A percentile compares a stretch with the other conserved stretches of the same genome.
phyloP scores from a whole-genome alignment of 768 basidiomycete genomes.

The Russula foetens region DNA sequence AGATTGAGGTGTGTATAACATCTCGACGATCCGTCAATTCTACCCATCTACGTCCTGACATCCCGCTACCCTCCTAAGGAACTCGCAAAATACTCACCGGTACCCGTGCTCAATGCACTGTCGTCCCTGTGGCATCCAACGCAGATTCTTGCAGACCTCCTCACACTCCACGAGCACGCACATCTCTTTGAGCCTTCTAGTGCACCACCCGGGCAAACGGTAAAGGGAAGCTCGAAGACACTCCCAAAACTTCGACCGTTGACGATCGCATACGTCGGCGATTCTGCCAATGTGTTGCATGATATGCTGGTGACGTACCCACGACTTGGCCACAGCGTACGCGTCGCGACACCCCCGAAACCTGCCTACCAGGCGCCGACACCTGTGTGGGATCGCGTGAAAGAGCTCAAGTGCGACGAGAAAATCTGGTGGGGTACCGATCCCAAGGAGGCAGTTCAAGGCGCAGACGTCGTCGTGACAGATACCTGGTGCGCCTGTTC shows the following conservation, averaged over 20 bases:
- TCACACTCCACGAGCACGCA: constrained; percentile 78
- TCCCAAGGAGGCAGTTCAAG: constrained; percentile 79
- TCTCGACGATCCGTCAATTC: too few relatives aligned
- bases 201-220: not conserved
- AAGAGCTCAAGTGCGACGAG: constrained; percentile 64
- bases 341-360: constrained; percentile 71
- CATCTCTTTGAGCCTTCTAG: constrained; percentile 39
- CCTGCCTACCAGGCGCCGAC: constrained; percentile 54
- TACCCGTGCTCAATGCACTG: constrained; percentile 94
- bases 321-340: constrained; percentile 78
- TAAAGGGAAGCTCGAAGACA: constrained; percentile 9
- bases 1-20: constrained; percentile 67
- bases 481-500: constrained; percentile 74
- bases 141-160: constrained; percentile 86
- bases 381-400: constrained; percentile 76
- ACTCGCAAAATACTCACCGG: constrained; percentile 81
- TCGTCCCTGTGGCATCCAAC: constrained; percentile 96
- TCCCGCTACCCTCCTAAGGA: constrained; percentile 43
- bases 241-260: constrained; percentile 62
- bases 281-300: constrained; percentile 90
- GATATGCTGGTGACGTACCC: constrained; percentile 97
- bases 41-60: not conserved
- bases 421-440: constrained; percentile 66
- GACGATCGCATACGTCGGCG: constrained; percentile 90
- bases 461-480: constrained; percentile 92